Evolutionary conservation across 1,284 basidiomycete species (phyloP).

Genomic region (Fistulina hepatica): DNA sequence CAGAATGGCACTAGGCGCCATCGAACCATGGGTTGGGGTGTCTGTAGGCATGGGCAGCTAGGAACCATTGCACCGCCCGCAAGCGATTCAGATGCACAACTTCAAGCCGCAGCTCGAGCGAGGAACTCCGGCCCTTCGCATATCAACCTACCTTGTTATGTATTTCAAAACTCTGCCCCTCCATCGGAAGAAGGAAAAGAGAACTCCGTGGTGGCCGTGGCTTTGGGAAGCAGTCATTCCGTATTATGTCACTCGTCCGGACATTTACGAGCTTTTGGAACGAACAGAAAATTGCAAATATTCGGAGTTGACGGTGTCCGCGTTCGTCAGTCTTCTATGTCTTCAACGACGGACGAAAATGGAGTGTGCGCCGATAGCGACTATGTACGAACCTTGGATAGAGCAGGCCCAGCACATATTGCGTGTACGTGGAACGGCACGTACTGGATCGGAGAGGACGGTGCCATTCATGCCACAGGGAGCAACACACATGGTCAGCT

Average conservation of each 20-base stretch:
- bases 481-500: slow-evolving; percentile 65
- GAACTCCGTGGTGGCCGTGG: no score
- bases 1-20: slow-evolving; percentile 18
- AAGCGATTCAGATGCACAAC: no score
- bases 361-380: no score
- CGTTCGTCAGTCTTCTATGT: no score
- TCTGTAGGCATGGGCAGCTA: slow-evolving; percentile 71
- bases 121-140: slow-evolving; percentile 20
- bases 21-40: slow-evolving; percentile 68
- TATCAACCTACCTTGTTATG: slow-evolving; percentile 27
- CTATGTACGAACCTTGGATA: no score
- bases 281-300: slow-evolving; percentile 62
- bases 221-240: slow-evolving; percentile 66
- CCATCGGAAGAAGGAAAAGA: slow-evolving; percentile 27
- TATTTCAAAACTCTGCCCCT: slow-evolving; percentile 18
- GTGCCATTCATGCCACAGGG: slow-evolving; percentile 43
- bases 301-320: slow-evolving; percentile 27
- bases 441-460: slow-evolving; percentile 34
- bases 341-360: no score
- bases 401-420: slow-evolving; percentile 26
- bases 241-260: slow-evolving; percentile 44
- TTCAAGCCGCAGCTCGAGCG: slow-evolving; percentile 14
- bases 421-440: slow-evolving; percentile 81
- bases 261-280: slow-evolving; percentile 44
- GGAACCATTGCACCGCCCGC: slow-evolving; percentile 31